Base-by-base conservation (phyloP, 2,329 filamentous ascomycete genomes). In the Fusarium pilosicola region DNA sequence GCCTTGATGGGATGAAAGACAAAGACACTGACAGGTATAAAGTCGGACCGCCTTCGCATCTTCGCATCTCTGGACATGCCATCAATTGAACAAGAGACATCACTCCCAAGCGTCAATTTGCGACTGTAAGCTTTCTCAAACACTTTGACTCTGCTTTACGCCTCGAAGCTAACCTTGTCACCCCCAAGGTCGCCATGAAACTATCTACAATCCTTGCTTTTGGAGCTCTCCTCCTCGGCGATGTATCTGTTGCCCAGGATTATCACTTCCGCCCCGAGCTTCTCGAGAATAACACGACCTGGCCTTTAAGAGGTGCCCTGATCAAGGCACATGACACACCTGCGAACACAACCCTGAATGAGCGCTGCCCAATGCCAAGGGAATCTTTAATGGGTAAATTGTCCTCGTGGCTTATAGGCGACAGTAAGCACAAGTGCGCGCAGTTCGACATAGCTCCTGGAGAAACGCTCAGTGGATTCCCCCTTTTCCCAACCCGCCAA, bases 211-310 rank as follows among this genome's bases (percentile, higher is more conserved):
- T 49, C 10, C 20, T 61, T 1, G 54, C 65, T 2, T 26, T 66
- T 7, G 62, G 32, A 24, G 62, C 51, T 15, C 20, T 68, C 5
- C 62, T 49, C 26, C 30, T 68, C 18, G 10, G 36, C 10, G 20
- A 36, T 10, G 17, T 48, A 6, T 34, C 54, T 10, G 18, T 38
- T 15, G 48, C 49, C 18, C 30, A 66, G 15, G 36, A 7, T 11
- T 26, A 26, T n/a, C n/a, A 11, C 22, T 36, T 36, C 7, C 49
- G 49, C 4, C 49, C 49, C 18, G 18, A 52, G 2, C 14, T 52
- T 15, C 58, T 66, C 20, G 62, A 68, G 11, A 68, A 68, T 20
- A 42, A 60, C 18, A 66, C 65, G 5, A 63, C 54, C 2, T 66
- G 65, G 65, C 28, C 30, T 3, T 42, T 55, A 1, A 49, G 30